A percentile compares a stretch with the other conserved stretches of the same genome.
These are phyloP conservation scores for Bidens hawaiensis DNA, from an alignment of 140 eudicot species.

Conservation along the genomic window DNA sequence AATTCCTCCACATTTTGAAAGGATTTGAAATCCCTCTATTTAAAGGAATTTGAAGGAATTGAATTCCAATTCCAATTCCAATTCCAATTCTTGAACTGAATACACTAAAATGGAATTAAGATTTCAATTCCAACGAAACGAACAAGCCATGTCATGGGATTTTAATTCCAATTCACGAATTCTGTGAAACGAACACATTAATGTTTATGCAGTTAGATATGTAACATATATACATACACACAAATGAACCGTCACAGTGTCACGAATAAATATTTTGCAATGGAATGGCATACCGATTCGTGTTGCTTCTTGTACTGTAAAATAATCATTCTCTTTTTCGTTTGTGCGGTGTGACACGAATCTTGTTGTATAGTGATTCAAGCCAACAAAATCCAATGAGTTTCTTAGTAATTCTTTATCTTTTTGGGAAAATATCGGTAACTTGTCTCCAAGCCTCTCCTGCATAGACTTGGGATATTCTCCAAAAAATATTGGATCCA, in stretches of 20 bases:
- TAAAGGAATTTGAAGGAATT: no score
- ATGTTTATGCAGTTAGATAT: background rate
- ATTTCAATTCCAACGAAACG: no score
- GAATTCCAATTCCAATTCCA: no score
- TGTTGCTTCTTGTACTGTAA: conserved; percentile 46
- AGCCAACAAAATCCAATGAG: conserved; percentile 63
- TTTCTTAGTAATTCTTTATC: conserved; percentile 49
- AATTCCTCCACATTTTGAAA: no score
- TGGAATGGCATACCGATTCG: conserved; percentile 37
- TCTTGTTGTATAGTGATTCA: conserved; percentile 75
- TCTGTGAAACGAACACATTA: no score
- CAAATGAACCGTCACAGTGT: background rate
- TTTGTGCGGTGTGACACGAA: conserved; percentile 44
- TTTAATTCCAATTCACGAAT: no score
- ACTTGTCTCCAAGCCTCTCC: conserved; percentile 56
- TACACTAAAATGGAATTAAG: no score
- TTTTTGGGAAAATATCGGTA: conserved; percentile 52
- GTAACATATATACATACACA: background rate
- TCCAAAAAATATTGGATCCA: conserved; percentile 74
- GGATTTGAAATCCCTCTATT: no score
- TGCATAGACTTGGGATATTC: conserved; percentile 71
- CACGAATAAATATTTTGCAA: background rate
- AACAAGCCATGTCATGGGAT: no score
- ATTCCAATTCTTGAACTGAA: no score
- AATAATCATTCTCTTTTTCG: conserved; percentile 31